phyloP scores from a whole-genome alignment of 495 filamentous ascomycete species.

The Talaromyces nanjingensis region DNA sequence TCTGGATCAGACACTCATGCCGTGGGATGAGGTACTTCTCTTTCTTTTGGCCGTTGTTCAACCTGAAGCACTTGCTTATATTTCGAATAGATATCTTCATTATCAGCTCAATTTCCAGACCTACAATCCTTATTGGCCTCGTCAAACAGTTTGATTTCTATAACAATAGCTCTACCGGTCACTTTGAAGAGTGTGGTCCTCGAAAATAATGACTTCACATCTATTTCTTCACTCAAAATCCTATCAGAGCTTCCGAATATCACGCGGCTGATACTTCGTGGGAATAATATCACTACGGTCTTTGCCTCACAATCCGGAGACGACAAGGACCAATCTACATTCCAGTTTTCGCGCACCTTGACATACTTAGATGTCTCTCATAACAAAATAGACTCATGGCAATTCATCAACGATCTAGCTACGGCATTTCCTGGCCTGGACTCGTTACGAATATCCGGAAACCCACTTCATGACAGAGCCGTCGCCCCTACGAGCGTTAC shows the following conservation, averaged over 20 bases:
- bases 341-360: constrained; percentile 37
- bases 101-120: constrained; percentile 46
- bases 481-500: constrained; percentile 34
- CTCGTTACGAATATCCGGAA: constrained; percentile 71
- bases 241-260: constrained; percentile 55
- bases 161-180: constrained; percentile 29
- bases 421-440: constrained; percentile 56
- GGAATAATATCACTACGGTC: constrained; percentile 35
- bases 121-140: constrained; percentile 53
- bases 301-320: not conserved
- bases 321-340: constrained; percentile 1
- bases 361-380: constrained; percentile 72
- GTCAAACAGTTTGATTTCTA: constrained; percentile 40
- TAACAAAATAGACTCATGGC: constrained; percentile 66
- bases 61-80: no score
- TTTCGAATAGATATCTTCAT: constrained; percentile 27
- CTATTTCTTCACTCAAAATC: constrained; percentile 48
- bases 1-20: constrained; percentile 63
- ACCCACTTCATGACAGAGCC: constrained; percentile 66
- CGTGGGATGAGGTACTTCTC: constrained; percentile 61
- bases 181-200: constrained; percentile 57
- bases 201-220: constrained; percentile 66
- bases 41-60: no score
- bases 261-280: constrained; percentile 36
- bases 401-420: constrained; percentile 59